phyloP scores from a whole-genome alignment of 1,284 basidiomycete genomes.

The Fomitopsis schrenkii region DNA sequence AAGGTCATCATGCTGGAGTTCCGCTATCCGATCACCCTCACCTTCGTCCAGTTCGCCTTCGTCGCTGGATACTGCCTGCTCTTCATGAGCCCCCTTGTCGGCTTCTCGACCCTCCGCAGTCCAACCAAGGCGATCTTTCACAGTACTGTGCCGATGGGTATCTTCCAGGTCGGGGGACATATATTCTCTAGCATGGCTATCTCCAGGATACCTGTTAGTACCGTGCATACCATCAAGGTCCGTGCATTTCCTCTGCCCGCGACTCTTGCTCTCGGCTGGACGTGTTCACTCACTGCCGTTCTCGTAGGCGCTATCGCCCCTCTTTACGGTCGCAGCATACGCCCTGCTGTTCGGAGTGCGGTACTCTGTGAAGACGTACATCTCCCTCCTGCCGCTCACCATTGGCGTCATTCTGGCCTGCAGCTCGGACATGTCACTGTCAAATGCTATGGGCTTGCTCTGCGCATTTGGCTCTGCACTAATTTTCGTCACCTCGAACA shows the following conservation, averaged over 20 bases:
- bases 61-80: conserved; percentile 84
- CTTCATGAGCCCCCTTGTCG: conserved; percentile 70
- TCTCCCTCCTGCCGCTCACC: conserved; percentile 93
- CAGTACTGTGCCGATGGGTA: conserved; percentile 87
- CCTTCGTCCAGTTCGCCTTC: conserved; percentile 97
- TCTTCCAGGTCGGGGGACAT: conserved; percentile 95
- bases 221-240: conserved; percentile 99
- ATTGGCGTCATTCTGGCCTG: conserved; percentile 97
- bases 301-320: conserved; percentile 84
- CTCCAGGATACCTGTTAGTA: conserved; percentile 93
- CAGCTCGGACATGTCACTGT: conserved; percentile 87
- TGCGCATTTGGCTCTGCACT: conserved; percentile 94
- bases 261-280: neutral
- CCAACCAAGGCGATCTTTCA: conserved; percentile 74
- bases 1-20: conserved; percentile 87
- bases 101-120: conserved; percentile 60
- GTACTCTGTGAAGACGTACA: conserved; percentile 89
- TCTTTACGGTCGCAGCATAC: conserved; percentile 96
- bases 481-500: conserved; percentile 97
- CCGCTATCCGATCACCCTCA: conserved; percentile 86
- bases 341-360: conserved; percentile 89
- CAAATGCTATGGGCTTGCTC: conserved; percentile 78
- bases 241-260: conserved; percentile 15
- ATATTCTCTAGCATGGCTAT: conserved; percentile 97
- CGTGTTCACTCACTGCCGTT: neutral